A percentile compares a stretch with the other conserved stretches of the same genome.
Evolutionary conservation across 2,329 filamentous ascomycete genomes (phyloP).

Genomic region (Ceratocystis papillata): DNA sequence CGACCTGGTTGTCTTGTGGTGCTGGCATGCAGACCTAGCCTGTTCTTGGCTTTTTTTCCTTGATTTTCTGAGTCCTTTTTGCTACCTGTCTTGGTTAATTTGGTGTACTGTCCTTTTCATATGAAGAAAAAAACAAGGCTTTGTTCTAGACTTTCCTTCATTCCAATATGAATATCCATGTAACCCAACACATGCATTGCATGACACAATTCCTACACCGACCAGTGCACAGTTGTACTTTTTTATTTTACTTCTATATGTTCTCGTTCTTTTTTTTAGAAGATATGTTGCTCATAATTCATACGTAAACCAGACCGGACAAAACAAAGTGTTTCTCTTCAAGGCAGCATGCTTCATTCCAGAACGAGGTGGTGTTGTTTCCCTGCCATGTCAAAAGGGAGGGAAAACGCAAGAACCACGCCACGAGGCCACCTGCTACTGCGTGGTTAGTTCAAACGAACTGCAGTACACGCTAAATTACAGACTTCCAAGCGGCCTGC

Average conservation of each 20-base stretch:
- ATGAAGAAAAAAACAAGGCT: neutral
- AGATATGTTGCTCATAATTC: too few species aligned
- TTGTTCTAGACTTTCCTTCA: neutral
- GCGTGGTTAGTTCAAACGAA: neutral
- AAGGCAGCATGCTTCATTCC: neutral
- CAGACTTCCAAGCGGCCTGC: too few species aligned
- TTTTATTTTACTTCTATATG: neutral
- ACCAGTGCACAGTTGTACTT: neutral
- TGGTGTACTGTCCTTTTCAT: too few species aligned
- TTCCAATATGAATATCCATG: neutral
- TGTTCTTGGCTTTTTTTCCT: neutral
- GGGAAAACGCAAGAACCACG: neutral
- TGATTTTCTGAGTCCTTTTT: neutral
- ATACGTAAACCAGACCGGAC: neutral
- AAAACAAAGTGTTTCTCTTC: neutral
- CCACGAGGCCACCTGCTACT: too few species aligned
- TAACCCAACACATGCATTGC: neutral
- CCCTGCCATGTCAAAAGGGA: neutral
- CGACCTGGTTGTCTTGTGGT: too few species aligned
- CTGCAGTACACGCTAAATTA: neutral
- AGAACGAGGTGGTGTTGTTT: constrained; percentile 6
- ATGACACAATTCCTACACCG: neutral
- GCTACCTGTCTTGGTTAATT: too few species aligned
- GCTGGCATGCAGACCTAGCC: neutral
- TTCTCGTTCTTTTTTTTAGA: neutral